These are phyloP conservation scores for Glycyrrhiza uralensis DNA, from an alignment of 306 rosid genomes.

Conservation along the genomic window DNA sequence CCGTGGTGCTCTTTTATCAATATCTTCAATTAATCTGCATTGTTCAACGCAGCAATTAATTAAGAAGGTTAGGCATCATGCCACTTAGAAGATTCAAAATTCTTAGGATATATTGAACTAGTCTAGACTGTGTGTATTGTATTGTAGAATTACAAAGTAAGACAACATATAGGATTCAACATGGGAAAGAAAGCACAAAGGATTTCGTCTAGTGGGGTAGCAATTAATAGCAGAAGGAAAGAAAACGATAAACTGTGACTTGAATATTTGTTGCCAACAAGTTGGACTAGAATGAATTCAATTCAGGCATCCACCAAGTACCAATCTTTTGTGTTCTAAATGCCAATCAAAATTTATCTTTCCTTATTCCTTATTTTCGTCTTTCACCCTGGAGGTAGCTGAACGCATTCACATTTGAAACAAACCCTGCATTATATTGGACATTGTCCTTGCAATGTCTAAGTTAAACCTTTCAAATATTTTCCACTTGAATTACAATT, in stretches of 20 bases:
- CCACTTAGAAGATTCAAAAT: constrained; percentile 26
- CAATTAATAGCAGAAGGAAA: neutral
- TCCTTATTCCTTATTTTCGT: constrained; percentile 14
- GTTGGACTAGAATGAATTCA: constrained; percentile 27
- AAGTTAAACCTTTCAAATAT: neutral
- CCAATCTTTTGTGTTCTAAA: neutral
- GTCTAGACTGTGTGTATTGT: constrained; percentile 9
- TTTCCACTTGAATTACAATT: neutral
- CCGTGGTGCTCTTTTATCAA: neutral
- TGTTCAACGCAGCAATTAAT: constrained; percentile 24
- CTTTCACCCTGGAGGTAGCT: constrained; percentile 6
- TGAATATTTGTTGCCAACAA: constrained; percentile 35
- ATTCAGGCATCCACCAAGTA: constrained; percentile 8
- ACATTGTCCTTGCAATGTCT: neutral
- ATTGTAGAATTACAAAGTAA: constrained; percentile 9
- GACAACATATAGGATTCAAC: constrained; percentile 14
- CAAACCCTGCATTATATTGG: neutral
- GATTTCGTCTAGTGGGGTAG: constrained; percentile 11
- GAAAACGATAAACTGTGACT: constrained; percentile 25
- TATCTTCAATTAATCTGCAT: constrained; percentile 16
- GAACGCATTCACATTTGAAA: constrained; percentile 27
- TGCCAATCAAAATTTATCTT: neutral
- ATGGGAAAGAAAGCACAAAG: constrained; percentile 9
- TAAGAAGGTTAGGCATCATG: constrained; percentile 29
- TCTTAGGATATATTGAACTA: neutral